Evolutionary conservation across 345 rosid genomes (phyloP).

Genomic region (Camelina sativa): DNA sequence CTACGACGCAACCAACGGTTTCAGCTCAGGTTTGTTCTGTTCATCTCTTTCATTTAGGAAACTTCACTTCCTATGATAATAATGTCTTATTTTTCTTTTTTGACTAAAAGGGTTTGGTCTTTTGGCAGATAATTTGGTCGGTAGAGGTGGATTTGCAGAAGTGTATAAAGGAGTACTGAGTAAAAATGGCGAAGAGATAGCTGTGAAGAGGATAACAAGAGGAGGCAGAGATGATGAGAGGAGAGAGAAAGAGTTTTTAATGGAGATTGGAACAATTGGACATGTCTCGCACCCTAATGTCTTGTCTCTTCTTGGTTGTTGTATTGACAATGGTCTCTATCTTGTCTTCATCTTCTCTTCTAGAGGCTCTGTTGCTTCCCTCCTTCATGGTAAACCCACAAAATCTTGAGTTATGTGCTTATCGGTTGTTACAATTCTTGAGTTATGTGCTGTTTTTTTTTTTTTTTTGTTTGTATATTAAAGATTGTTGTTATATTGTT

Average conservation of each 20-base stretch:
- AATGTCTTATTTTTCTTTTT: not conserved
- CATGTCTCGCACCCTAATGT: slow-evolving; percentile 90
- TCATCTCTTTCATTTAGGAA: not conserved
- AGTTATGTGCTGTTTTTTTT: not conserved
- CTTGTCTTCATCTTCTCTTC: slow-evolving; percentile 88
- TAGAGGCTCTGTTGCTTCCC: slow-evolving; percentile 87
- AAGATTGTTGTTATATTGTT: not conserved
- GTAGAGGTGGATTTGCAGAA: slow-evolving; percentile 93
- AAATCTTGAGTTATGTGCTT: no score
- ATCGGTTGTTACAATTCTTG: not conserved
- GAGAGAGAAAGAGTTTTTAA: slow-evolving; percentile 86
- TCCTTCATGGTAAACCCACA: slow-evolving; percentile 72
- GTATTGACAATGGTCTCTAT: slow-evolving; percentile 87
- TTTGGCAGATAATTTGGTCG: slow-evolving; percentile 68
- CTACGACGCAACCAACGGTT: slow-evolving; percentile 69
- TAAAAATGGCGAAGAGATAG: slow-evolving; percentile 64
- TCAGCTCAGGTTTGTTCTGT: slow-evolving; percentile 65
- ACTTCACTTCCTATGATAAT: not conserved
- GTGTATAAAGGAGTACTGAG: slow-evolving; percentile 71
- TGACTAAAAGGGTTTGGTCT: not conserved
- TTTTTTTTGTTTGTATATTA: not conserved
- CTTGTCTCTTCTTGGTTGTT: slow-evolving; percentile 78
- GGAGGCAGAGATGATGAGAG: slow-evolving; percentile 76
- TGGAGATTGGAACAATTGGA: slow-evolving; percentile 93
- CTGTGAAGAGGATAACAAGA: slow-evolving; percentile 83